Evolutionary conservation across 2,329 filamentous ascomycete species (phyloP), one percentile per base, ranked within the genome.

Genomic region (Fusarium marasasianum): DNA sequence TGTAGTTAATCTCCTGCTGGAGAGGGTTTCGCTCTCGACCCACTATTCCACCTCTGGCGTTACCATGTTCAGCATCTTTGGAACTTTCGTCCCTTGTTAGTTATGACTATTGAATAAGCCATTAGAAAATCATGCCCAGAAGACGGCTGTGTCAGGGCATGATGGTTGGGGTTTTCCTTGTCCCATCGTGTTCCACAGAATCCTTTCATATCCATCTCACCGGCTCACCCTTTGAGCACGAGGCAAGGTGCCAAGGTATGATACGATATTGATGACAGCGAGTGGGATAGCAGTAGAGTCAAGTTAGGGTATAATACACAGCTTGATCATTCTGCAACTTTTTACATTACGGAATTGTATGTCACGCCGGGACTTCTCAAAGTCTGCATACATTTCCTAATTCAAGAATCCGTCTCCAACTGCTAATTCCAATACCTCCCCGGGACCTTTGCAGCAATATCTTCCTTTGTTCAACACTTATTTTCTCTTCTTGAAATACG

Each of bases 181-280:
- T 50, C 37, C 41, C 53, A 45, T 31, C 37, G 33, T 54, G 37
- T 68, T 43, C 45, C 56, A 67, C 53, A 74, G 15, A 50, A 50
- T 57, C 63, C 47, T 48, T 26, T 38, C 41, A 14, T 35, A 26
- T n/a, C 40, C 56, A 40, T 51, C 47, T 51, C 66, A 68, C 55
- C 31, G 29, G 38, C 33, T 57, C 40, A 31, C 41, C 40, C 54
- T 67, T 47, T 38, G 48, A 63, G 51, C 47, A 50, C 53, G 40
- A 43, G 44, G 38, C 55, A 48, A 45, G 35, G 18, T 38, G 41
- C 44, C 17, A 44, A 26, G 51, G 22, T 29, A 47, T 58, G 43
- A 53, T 37, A 37, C 22, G n/a, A 43, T 37, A 53, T 9, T 24
- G 26, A 59, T 35, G 37, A 41, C 35, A 24, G 26, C 45, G 22